Evolutionary conservation across 1,284 basidiomycete genomes (phyloP), one percentile per base, ranked within the genome.

Genomic region (Irpex rosettiformis): DNA sequence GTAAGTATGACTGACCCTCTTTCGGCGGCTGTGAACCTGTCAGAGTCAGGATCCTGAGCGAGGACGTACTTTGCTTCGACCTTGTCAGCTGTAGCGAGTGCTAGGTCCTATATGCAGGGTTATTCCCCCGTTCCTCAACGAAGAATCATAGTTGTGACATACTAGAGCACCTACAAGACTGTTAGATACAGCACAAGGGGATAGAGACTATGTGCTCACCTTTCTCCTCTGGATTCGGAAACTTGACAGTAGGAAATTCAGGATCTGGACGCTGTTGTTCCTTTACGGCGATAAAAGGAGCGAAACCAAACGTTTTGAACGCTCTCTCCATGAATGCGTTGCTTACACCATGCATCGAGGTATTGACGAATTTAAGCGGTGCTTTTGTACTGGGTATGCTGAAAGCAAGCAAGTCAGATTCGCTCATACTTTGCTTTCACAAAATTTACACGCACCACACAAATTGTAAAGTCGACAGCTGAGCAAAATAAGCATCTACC

Each of bases 201-300:
- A 11, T 3, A 40, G 24, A 48, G 11, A 5, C 3, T 56, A 21
- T n/a, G 56, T 52, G 47, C n/a, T 28, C 18, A 83, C 90, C 93
- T 73, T 89, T 88, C 71, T 94, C 92, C 70, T 94, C 93, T 2
- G 93, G 92, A 68, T 94, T 94, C 1, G 92, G 92, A 69, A 91
- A 94, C 21, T 73, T 75, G 4, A 94, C 89, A 3, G 92, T 93
- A 2, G 89, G 84, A 68, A 94, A 94, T 21, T 92, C 83, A 3
- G 92, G 91, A 72, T 94, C 86, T 1, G 93, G 90, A 1, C 76
- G 60, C 61, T 80, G 79, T 69, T 93, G 90, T 62, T 84, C 79
- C 57, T 69, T 65, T 3, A 91, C 88, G 6, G 86, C 79, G 5
- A 78, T 75, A 66, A 83, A 87, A 1, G 81, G 76, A 13, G 77